Conservation (phyloP, 108 stramenopile genomes). For the Cyclotella choctawhatcheeana region DNA sequence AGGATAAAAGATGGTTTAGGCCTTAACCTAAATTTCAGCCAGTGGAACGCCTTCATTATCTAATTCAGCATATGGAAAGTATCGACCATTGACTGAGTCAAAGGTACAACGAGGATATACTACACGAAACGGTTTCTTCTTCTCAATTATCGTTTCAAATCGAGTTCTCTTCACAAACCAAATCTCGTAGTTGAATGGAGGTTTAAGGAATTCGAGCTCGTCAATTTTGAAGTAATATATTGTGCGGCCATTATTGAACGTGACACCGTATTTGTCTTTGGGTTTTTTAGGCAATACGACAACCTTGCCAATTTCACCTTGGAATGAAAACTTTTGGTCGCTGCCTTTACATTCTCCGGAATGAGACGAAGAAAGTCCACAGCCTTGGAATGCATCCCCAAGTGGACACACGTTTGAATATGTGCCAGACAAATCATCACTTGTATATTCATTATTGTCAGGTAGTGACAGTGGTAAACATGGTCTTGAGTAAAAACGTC, state of each 20-base stretch:
- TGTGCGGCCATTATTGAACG: slow-evolving; percentile 76
- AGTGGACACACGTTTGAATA: slow-evolving; percentile 40
- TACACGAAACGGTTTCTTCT: slow-evolving; percentile 69
- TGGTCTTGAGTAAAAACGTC: slow-evolving; percentile 29
- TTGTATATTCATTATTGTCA: slow-evolving; percentile 35
- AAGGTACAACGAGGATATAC: slow-evolving; percentile 78
- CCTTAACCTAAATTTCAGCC: no score
- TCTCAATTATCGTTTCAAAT: slow-evolving; percentile 64
- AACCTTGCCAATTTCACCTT: slow-evolving; percentile 58
- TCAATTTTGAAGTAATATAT: slow-evolving; percentile 56
- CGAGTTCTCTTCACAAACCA: slow-evolving; percentile 69
- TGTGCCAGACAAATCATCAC: slow-evolving; percentile 37
- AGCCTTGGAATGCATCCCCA: slow-evolving; percentile 31
- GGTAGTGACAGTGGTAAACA: slow-evolving; percentile 26
- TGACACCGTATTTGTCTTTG: slow-evolving; percentile 49
- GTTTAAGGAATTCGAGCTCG: slow-evolving; percentile 61
- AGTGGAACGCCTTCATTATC: slow-evolving; percentile 38
- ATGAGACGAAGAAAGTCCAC: slow-evolving; percentile 30
- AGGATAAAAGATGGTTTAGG: not conserved
- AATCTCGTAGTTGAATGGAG: slow-evolving; percentile 64
- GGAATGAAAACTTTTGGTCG: slow-evolving; percentile 43
- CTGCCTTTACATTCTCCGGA: slow-evolving; percentile 30
- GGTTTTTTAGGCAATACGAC: slow-evolving; percentile 21
- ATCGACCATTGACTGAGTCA: slow-evolving; percentile 69
- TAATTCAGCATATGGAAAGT: slow-evolving; percentile 68